Percentiles rank a stretch among this genome's conserved stretches.
Evolutionary conservation across 2,329 filamentous ascomycete genomes (phyloP).

Genomic region (Neofusicoccum kwambonambiense): DNA sequence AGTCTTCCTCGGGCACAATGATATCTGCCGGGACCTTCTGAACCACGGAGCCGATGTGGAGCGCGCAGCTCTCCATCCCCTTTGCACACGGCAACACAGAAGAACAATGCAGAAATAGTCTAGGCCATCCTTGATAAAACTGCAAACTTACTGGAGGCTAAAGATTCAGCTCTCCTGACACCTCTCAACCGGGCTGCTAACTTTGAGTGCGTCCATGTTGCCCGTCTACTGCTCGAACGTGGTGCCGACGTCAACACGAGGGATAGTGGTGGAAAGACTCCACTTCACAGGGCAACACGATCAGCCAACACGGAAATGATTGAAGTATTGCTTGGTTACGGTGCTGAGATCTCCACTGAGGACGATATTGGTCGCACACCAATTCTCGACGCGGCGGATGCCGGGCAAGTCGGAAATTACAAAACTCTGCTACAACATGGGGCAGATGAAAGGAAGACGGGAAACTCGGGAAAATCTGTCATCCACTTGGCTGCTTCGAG

Average conservation of each 20-base stretch:
- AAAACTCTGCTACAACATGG: background rate
- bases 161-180: background rate
- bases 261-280: fast-evolving
- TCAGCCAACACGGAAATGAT: background rate
- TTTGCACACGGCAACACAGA: background rate
- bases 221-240: background rate
- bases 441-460: background rate
- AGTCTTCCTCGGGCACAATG: background rate
- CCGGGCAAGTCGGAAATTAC: background rate
- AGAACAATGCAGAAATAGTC: background rate
- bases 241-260: background rate
- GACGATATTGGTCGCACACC: fast-evolving
- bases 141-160: background rate
- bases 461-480: too few species aligned
- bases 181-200: background rate
- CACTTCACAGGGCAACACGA: background rate
- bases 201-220: background rate
- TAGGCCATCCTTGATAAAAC: background rate
- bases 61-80: too few species aligned
- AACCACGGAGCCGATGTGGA: background rate
- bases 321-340: background rate
- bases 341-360: background rate
- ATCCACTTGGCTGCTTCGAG: background rate
- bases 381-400: background rate
- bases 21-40: background rate